A percentile compares a stretch with the other conserved stretches of the same genome.
Evolutionary conservation across 169 alveolate species (phyloP).

Genomic region (Eimeria mitis): DNA sequence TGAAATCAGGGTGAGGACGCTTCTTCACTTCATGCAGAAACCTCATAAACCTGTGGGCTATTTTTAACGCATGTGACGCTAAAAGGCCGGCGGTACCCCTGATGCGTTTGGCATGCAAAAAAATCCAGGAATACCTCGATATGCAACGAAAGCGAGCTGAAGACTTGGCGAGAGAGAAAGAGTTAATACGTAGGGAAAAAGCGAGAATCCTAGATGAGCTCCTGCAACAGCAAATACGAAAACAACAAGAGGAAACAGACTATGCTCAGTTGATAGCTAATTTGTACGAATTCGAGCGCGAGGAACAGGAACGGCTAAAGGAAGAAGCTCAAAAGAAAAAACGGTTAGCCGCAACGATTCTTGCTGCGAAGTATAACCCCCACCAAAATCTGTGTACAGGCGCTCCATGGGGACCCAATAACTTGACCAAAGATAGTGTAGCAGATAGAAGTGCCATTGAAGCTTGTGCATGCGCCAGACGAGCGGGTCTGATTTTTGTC

Average conservation of each 20-base stretch:
- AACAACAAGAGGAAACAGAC: conserved; percentile 70
- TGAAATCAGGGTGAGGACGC: conserved; percentile 32
- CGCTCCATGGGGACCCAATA: not conserved
- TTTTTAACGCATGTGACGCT: not conserved
- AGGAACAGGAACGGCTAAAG: conserved; percentile 73
- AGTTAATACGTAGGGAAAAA: conserved; percentile 32
- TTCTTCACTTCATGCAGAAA: not conserved
- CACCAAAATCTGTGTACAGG: not conserved
- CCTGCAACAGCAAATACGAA: conserved; percentile 38
- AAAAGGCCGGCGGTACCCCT: not conserved
- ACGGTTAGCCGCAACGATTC: conserved; percentile 12
- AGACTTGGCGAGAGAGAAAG: conserved; percentile 53
- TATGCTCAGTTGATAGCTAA: conserved; percentile 67
- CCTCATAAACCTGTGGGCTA: not conserved
- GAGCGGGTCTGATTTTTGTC: not conserved
- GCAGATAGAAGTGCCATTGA: not conserved
- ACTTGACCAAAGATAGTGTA: not conserved
- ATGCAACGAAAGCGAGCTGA: conserved; percentile 58
- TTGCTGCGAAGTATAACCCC: not conserved
- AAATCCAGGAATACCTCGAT: conserved; percentile 53
- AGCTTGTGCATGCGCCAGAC: not conserved
- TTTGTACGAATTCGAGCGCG: conserved; percentile 74
- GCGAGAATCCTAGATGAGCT: conserved; percentile 71
- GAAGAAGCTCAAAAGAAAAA: conserved; percentile 67
- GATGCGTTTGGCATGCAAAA: not conserved